These are phyloP conservation scores for Aureobasidium sp. DNA, from an alignment of 2,329 filamentous ascomycete species.

Conservation along the genomic window DNA sequence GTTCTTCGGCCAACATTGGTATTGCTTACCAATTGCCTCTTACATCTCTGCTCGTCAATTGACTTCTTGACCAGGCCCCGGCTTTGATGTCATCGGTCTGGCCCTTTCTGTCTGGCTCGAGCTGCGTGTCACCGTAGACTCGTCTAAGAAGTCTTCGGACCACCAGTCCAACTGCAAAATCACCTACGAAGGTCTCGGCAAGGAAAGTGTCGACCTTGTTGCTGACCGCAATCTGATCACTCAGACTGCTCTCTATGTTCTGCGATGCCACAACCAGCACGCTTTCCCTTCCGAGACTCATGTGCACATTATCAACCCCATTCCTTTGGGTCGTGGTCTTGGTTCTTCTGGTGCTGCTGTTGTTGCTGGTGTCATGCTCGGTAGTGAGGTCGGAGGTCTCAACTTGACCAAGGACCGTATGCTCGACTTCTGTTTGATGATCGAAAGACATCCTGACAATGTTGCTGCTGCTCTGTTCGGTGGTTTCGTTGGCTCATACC, in stretches of 20 bases:
- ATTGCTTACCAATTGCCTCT: slow-evolving; percentile 14
- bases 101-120: slow-evolving; percentile 92
- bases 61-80: slow-evolving; percentile 48
- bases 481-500: slow-evolving; percentile 92
- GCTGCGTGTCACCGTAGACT: slow-evolving; percentile 69
- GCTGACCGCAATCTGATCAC: slow-evolving; percentile 89
- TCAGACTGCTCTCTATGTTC: slow-evolving; percentile 84
- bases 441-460: slow-evolving; percentile 86
- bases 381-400: slow-evolving; percentile 77
- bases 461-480: slow-evolving; percentile 92
- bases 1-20: slow-evolving; percentile 93
- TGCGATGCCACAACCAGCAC: slow-evolving; percentile 82
- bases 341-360: slow-evolving; percentile 95
- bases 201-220: slow-evolving; percentile 70
- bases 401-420: slow-evolving; percentile 70
- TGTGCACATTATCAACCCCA: slow-evolving; percentile 92
- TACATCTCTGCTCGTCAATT: slow-evolving; percentile 2
- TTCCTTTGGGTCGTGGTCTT: slow-evolving; percentile 82
- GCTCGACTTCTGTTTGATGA: slow-evolving; percentile 96
- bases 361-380: slow-evolving; percentile 88
- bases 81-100: slow-evolving; percentile 95
- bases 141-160: slow-evolving; percentile 40
- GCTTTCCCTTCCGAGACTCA: slow-evolving; percentile 78
- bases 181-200: slow-evolving; percentile 79
- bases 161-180: slow-evolving; percentile 75